phyloP scores from a whole-genome alignment of 164 flowering plant species.

The Vitis rotundifolia region DNA sequence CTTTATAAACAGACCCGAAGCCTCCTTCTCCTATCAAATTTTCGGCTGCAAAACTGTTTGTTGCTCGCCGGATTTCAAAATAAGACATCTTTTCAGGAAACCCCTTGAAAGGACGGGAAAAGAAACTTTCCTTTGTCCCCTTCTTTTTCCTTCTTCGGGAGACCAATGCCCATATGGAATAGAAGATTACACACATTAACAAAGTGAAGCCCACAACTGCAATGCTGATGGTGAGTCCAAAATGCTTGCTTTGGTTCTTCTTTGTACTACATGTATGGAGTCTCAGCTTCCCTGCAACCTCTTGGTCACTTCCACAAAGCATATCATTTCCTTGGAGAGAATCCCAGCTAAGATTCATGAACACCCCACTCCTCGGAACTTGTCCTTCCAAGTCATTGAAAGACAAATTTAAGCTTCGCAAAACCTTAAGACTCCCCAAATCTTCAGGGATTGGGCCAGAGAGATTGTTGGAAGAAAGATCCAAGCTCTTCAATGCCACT shows the following conservation, averaged over 20 bases:
- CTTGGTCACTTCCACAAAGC: neutral
- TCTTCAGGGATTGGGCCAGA: conserved; percentile 10
- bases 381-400: conserved; percentile 9
- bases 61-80: conserved; percentile 16
- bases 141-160: too few species aligned
- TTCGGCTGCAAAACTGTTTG: conserved; percentile 21
- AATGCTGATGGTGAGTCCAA: neutral
- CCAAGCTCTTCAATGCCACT: too few species aligned
- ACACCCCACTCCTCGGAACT: neutral
- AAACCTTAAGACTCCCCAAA: neutral
- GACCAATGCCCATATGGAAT: neutral
- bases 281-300: neutral
- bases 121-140: neutral
- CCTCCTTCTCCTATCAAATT: conserved; percentile 39
- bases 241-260: neutral
- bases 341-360: too few species aligned
- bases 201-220: neutral
- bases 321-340: too few species aligned
- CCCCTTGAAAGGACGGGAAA: neutral
- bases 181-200: neutral
- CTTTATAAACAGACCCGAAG: conserved; percentile 41
- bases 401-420: conserved; percentile 1
- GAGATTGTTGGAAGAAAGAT: conserved; percentile 7
- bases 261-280: neutral
- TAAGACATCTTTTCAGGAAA: conserved; percentile 14